Evolutionary conservation across 148 eudicot genomes (phyloP).

Genomic region (Vaccinium corymbosum): DNA sequence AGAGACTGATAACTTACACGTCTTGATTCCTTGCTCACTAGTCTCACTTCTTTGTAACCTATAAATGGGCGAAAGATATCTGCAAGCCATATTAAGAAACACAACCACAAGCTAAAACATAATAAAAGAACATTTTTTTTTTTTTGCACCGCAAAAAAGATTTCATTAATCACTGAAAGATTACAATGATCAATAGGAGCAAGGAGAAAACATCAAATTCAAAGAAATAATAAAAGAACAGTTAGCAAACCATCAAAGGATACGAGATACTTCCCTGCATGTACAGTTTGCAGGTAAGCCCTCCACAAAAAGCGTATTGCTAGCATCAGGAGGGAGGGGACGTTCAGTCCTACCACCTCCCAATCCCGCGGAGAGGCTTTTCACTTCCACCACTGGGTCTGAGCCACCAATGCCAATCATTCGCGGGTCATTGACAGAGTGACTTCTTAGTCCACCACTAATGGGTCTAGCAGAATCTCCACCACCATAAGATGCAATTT

Average conservation of each 20-base stretch:
- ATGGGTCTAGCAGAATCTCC: conserved; percentile 49
- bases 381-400: conserved; percentile 37
- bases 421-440: conserved; percentile 43
- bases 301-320: conserved; percentile 72
- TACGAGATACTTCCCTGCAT: conserved; percentile 84
- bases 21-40: conserved; percentile 80
- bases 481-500: conserved; percentile 46
- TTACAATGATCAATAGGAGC: too few species aligned
- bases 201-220: too few species aligned
- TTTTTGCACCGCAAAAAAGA: too few species aligned
- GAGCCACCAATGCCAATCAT: conserved; percentile 35
- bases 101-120: conserved; percentile 16
- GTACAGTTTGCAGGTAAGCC: conserved; percentile 74
- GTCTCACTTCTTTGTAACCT: conserved; percentile 85
- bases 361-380: conserved; percentile 41
- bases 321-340: conserved; percentile 78
- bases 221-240: background rate
- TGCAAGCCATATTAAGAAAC: conserved; percentile 49
- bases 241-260: conserved; percentile 40
- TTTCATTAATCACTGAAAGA: too few species aligned
- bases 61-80: conserved; percentile 90
- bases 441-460: conserved; percentile 43
- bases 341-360: conserved; percentile 54
- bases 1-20: conserved; percentile 41
- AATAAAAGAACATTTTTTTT: too few species aligned